phyloP scores from a whole-genome alignment of 129 eudicot genomes.

The Saposhnikovia divaricata region DNA sequence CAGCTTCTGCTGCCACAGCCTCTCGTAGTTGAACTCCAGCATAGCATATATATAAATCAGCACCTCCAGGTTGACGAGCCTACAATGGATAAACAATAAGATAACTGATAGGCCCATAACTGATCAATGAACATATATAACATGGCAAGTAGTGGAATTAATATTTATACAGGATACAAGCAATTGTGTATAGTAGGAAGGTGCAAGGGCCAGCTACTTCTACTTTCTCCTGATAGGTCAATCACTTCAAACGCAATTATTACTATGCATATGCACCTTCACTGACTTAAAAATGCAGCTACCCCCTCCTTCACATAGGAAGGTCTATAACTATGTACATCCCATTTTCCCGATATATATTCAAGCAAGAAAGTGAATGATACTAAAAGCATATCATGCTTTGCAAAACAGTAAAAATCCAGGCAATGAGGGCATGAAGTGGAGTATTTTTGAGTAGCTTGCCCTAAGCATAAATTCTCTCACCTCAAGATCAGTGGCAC shows the following conservation, averaged over 20 bases:
- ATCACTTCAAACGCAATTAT: not conserved
- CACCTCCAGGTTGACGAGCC: slow-evolving; percentile 88
- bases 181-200: not conserved
- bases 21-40: slow-evolving; percentile 84
- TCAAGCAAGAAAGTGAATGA: not conserved
- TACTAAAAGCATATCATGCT: not conserved
- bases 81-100: slow-evolving; percentile 10
- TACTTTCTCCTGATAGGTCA: not conserved
- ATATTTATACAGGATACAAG: not conserved
- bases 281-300: not conserved
- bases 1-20: slow-evolving; percentile 72
- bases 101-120: not conserved
- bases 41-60: slow-evolving; percentile 85
- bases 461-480: not conserved
- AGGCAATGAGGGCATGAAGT: not conserved
- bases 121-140: not conserved
- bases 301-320: not conserved
- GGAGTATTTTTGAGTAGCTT: not conserved
- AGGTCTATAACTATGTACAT: not conserved
- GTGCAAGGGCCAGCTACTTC: not conserved
- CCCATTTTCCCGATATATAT: not conserved
- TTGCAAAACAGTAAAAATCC: not conserved
- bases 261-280: not conserved
- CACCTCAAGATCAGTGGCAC: slow-evolving; percentile 99
- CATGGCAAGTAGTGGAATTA: not conserved